Evolutionary conservation across 257 asterid species (phyloP).

Genomic region (Solanum arcanum): DNA sequence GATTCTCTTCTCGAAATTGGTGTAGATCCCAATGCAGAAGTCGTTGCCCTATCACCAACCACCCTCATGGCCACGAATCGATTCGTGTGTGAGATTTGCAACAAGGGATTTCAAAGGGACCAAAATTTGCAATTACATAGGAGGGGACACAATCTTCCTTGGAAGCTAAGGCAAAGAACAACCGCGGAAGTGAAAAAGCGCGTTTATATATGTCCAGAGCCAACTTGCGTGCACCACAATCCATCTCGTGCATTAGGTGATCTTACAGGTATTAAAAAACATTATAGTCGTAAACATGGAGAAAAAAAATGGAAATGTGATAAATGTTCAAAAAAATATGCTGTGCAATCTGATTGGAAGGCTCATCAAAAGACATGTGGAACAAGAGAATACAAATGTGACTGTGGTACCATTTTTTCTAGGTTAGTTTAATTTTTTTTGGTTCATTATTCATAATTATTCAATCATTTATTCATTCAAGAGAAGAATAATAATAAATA

Average conservation of each 20-base stretch:
- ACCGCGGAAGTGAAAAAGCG: slow-evolving; percentile 50
- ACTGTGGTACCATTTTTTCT: slow-evolving; percentile 91
- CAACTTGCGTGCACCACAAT: slow-evolving; percentile 64
- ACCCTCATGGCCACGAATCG: slow-evolving; percentile 84
- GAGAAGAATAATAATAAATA: neutral
- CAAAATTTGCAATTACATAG: slow-evolving; percentile 79
- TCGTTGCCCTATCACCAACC: slow-evolving; percentile 72
- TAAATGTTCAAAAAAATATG: slow-evolving; percentile 69
- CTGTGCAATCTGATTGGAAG: slow-evolving; percentile 87
- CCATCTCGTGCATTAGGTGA: slow-evolving; percentile 72
- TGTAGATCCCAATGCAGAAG: slow-evolving; percentile 79
- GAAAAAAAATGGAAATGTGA: slow-evolving; percentile 95
- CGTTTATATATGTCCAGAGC: slow-evolving; percentile 79
- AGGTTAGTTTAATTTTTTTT: slow-evolving; percentile 22
- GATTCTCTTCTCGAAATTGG: neutral
- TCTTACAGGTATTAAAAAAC: slow-evolving; percentile 90
- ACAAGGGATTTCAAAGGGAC: slow-evolving; percentile 87
- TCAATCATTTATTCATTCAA: neutral
- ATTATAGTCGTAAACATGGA: slow-evolving; percentile 74
- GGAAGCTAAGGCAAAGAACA: slow-evolving; percentile 69
- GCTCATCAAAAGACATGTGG: slow-evolving; percentile 95
- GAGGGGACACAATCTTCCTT: slow-evolving; percentile 83
- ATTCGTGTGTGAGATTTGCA: slow-evolving; percentile 80
- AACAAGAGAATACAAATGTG: slow-evolving; percentile 73
- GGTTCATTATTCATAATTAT: neutral